Base-by-base conservation (phyloP, 108 stramenopile genomes). In the Discostella stelligeroides region DNA sequence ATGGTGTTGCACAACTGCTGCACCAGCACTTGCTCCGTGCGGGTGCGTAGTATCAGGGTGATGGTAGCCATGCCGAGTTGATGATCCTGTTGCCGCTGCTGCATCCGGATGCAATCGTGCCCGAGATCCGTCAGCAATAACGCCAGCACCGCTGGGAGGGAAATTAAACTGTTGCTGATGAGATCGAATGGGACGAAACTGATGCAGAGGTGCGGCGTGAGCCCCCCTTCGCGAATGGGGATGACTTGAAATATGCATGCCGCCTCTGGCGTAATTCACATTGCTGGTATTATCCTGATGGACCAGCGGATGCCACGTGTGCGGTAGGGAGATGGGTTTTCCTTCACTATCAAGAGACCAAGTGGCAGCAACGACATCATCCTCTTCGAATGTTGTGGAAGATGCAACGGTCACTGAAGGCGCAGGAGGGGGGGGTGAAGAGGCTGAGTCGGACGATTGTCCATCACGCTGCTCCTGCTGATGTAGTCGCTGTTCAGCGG, bases 271-370 rank as follows among this genome's bases (percentile, higher is more conserved):
- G 17, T 50, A 50, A 50, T 50, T 50, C 14, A 7, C 4, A 23
- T 23, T 25, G 12, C 24, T 11, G 3, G 23, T 25, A 10, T 23
- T 23, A 10, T 25, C 21, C 51, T 65, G 21, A 38, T 74, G 75
- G 51, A 41, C 59, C 21, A 42, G 42, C n/a, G 75, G 75, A 62
- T 75, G 75, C 75, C 75, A 75, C 51, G 75, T 61, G 46, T 75
- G 75, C 40, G 37, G 38, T 14, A 62, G 23, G 12, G 57, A 61
- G 27, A 75, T 40, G 20, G 66, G 75, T 0, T 66, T 47, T 28
- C 75, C 75, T 21, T 75, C 75, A 39, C 45, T 66, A 41, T 75
- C 75, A 28, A 60, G 46, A 29, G 65, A 66, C 57, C 65, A 66
- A 10, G 66, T 63, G 21, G 75, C 60, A 6, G 66, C 43, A 15